These are phyloP conservation scores for Trametes punicea DNA, from an alignment of 768 basidiomycete genomes.

Conservation along the genomic window DNA sequence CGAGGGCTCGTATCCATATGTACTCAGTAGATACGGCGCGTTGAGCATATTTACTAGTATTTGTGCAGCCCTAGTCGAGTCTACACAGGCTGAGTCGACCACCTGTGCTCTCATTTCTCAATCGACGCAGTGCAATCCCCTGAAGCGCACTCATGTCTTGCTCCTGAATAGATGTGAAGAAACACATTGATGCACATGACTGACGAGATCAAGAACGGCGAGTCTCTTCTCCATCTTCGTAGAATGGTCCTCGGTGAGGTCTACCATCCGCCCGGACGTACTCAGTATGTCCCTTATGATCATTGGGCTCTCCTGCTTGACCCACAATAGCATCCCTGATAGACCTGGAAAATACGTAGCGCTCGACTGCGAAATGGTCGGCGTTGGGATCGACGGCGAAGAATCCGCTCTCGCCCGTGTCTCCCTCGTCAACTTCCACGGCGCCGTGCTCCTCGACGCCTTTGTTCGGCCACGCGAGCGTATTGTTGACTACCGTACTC, in stretches of 20 bases:
- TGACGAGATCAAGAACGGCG: slow-evolving; percentile 41
- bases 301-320: neutral
- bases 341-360: slow-evolving; percentile 70
- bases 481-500: slow-evolving; percentile 91
- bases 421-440: slow-evolving; percentile 86
- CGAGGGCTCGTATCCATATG: too few species aligned
- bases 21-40: too few species aligned
- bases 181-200: neutral
- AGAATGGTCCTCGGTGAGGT: slow-evolving; percentile 52
- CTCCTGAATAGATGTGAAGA: neutral
- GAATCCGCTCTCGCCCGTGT: slow-evolving; percentile 89
- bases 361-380: slow-evolving; percentile 98
- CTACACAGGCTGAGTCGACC: too few species aligned
- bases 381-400: slow-evolving; percentile 76
- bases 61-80: too few species aligned
- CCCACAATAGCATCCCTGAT: too few species aligned
- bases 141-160: slow-evolving; percentile 9
- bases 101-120: too few species aligned
- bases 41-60: too few species aligned
- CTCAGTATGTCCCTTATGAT: slow-evolving; percentile 37
- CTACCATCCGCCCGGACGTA: slow-evolving; percentile 39
- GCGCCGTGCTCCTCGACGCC: slow-evolving; percentile 73
- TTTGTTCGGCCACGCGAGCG: slow-evolving; percentile 84
- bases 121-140: too few species aligned
- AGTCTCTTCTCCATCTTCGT: slow-evolving; percentile 44